phyloP scores from a whole-genome alignment of 2,329 filamentous ascomycete species.

The Parascedosporium putredinis region DNA sequence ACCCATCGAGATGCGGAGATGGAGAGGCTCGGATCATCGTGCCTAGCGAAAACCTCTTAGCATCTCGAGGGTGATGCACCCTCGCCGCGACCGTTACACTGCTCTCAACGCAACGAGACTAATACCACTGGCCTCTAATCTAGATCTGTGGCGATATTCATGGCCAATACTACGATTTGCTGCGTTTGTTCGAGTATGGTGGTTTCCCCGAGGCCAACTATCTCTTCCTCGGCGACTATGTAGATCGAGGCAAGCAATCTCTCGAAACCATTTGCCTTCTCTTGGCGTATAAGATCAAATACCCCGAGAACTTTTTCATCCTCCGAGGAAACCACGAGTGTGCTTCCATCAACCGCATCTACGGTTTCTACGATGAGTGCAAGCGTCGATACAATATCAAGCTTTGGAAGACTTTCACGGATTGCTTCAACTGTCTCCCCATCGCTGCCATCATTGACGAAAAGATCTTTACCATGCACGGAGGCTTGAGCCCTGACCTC shows the following conservation, averaged over 20 bases:
- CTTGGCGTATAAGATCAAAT: slow-evolving; percentile 99
- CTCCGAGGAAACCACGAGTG: slow-evolving; percentile 98
- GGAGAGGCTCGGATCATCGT: too few relatives aligned
- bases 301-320: slow-evolving; percentile 99
- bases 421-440: slow-evolving; percentile 98
- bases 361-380: slow-evolving; percentile 99
- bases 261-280: slow-evolving; percentile 97
- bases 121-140: neutral
- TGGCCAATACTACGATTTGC: slow-evolving; percentile 96
- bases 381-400: slow-evolving; percentile 99
- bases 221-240: slow-evolving; percentile 97
- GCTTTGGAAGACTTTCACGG: slow-evolving; percentile 98
- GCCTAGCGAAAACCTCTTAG: too few relatives aligned
- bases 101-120: too few relatives aligned
- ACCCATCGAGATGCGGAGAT: too few relatives aligned
- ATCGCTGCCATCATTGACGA: slow-evolving; percentile 98
- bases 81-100: too few relatives aligned
- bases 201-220: slow-evolving; percentile 99
- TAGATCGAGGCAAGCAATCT: slow-evolving; percentile 97
- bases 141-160: slow-evolving; percentile 99
- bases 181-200: slow-evolving; percentile 95
- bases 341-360: slow-evolving; percentile 97
- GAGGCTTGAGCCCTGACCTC: slow-evolving; percentile 88
- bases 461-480: slow-evolving; percentile 99
- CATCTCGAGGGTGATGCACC: too few relatives aligned